Evolutionary conservation across 164 flowering plant species (phyloP), one percentile per base, ranked within the genome.

Genomic region (Nymphaea thermarum): DNA sequence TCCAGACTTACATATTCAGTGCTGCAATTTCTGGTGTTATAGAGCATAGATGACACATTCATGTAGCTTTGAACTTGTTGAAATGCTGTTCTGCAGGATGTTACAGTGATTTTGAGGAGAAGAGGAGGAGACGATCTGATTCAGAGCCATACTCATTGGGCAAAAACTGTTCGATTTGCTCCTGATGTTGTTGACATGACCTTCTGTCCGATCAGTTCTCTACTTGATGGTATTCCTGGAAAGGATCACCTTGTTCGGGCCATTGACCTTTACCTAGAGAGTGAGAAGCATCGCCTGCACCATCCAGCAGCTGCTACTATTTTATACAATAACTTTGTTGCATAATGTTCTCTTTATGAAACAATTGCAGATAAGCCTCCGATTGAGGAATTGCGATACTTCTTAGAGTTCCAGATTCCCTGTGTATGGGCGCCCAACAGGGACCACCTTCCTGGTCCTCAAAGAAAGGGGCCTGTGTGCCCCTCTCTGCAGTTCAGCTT

Each of bases 61-160:
- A 25, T 25, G 36, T 25, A 25, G 36, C 36, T 25, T 25, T 25
- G 36, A 25, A 45, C 55, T 65, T 63, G 17, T 68, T 72, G 69
- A 44, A 25, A 25, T 25, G 36, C 36, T 25, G 36, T 25, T 25
- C 53, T 79, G 75, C 84, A 88, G 97, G 97, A 91, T 79, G 85
- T 88, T 64, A 84, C 89, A 44, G 91, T 87, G 70, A 87, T 87
- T 73, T 88, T 87, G 70, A 80, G 91, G 69, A 79, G 94, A 70
- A 83, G 97, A 72, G 97, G 97, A 73, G 97, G 94, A 42, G 90
- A 91, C 74, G 94, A 88, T 83, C 73, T 91, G 44, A 84, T 83
- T 66, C 92, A 84, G 73, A 84, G 78, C 75, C 97, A 87, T 68
- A 60, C 43, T 60, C 76, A 70, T 62, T 91, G 97, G 97, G 84